Conservation (phyloP, 140 eudicot genomes). For the Eryngium alpinum region DNA sequence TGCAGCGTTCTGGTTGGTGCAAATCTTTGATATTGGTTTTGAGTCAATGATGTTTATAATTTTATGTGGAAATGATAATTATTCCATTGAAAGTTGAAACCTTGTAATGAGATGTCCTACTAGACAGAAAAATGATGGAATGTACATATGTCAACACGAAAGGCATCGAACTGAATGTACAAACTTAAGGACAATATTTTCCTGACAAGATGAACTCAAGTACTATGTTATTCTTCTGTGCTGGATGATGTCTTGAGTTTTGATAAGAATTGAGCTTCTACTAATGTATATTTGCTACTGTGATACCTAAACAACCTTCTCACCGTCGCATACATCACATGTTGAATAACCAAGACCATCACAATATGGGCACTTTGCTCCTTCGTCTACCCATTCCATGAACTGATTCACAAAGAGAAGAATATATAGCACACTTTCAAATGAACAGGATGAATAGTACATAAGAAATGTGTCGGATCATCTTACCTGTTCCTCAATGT, state of each 20-base stretch:
- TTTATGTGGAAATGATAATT: too few relatives aligned
- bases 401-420: conserved; percentile 50
- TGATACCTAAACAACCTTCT: conserved; percentile 6
- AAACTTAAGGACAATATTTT: too few relatives aligned
- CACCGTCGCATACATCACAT: conserved; percentile 65
- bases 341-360: conserved; percentile 59
- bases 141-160: too few relatives aligned
- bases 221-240: neutral
- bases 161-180: too few relatives aligned
- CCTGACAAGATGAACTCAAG: too few relatives aligned
- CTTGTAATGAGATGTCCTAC: too few relatives aligned
- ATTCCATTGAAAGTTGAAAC: too few relatives aligned
- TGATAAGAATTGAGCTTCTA: neutral
- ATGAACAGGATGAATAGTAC: neutral
- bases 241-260: neutral
- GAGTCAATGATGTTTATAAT: too few relatives aligned
- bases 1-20: too few relatives aligned
- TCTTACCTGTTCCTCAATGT: conserved; percentile 81
- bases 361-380: conserved; percentile 77
- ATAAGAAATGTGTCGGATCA: neutral
- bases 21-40: too few relatives aligned
- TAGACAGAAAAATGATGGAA: too few relatives aligned
- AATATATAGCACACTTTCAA: conserved; percentile 5
- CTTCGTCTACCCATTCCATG: conserved; percentile 89
- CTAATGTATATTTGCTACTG: neutral